Base-by-base conservation (phyloP, 2,329 filamentous ascomycete genomes). In the Trichoderma endophyticum region DNA sequence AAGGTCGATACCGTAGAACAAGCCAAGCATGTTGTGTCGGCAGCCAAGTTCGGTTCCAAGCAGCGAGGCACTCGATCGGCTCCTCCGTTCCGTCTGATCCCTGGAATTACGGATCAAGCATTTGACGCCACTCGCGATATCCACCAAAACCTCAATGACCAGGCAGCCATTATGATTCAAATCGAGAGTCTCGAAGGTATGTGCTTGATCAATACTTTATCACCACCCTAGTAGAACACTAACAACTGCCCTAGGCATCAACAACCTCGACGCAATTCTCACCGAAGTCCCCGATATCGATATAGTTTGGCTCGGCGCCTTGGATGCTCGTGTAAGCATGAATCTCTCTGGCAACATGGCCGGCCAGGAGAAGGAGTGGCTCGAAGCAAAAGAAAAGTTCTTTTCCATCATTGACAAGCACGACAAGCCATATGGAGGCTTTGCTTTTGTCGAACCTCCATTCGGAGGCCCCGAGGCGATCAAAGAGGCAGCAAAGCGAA, bases 161-260 rank as follows among this genome's bases (percentile, higher is more conserved):
- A 85, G 76, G 84, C 84, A 1, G 84, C 84, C 59, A 77, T 86
- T 72, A 82, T 85, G 78, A 84, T 86, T 62, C 84, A 86, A 76
- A 83, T 86, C 56, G 84, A 86, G 76, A 77, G 80, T 1, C 74
- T 82, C 1, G 77, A 80, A 30, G 77, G 76, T 76, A 56, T 54
- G 70, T 9, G 7, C 39, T n/a, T 9, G n/a, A n/a, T n/a, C n/a
- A n/a, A n/a, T n/a, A n/a, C n/a, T n/a, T n/a, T n/a, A n/a, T n/a
- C n/a, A n/a, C n/a, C n/a, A n/a, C n/a, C n/a, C n/a, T n/a, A n/a
- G n/a, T n/a, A n/a, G n/a, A n/a, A n/a, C n/a, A n/a, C n/a, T n/a
- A n/a, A 8, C 14, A 6, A n/a, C 24, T 7, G 0, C 1, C 1
- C 2, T 36, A 76, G 84, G 80, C 48, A 78, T 86, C 72, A 76